Percentiles rank a stretch among this genome's conserved stretches.
phyloP scores from a whole-genome alignment of 31 red algal species.

The Asparagopsis taxiformis region DNA sequence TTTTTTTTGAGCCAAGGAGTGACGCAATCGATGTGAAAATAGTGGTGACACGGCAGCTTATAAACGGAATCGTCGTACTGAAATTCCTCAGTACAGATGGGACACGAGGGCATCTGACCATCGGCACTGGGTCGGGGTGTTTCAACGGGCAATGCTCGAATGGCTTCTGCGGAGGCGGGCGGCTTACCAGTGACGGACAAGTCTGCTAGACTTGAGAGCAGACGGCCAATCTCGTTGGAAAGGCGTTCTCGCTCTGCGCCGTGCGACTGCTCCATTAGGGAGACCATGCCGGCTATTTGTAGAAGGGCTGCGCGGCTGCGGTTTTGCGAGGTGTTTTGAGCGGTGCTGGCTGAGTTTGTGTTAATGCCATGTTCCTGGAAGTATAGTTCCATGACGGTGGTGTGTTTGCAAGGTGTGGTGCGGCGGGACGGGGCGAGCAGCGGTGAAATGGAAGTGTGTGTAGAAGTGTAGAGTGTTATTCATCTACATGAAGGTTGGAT shows the following conservation, averaged over 20 bases:
- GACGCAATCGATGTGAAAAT: slow-evolving; percentile 81
- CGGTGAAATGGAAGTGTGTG: not conserved
- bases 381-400: slow-evolving; percentile 29
- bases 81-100: slow-evolving; percentile 80
- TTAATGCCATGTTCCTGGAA: slow-evolving; percentile 36
- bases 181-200: slow-evolving; percentile 18
- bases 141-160: slow-evolving; percentile 27
- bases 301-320: slow-evolving; percentile 7
- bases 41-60: slow-evolving; percentile 80
- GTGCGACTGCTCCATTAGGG: slow-evolving; percentile 2
- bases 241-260: slow-evolving; percentile 1
- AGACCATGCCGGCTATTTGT: not conserved
- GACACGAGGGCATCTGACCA: slow-evolving; percentile 21
- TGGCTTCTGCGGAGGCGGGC: slow-evolving; percentile 31
- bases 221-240: slow-evolving; percentile 4
- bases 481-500: not conserved
- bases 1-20: slow-evolving; percentile 72
- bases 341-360: too few species aligned
- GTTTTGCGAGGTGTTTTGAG: not conserved
- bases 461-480: not conserved
- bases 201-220: slow-evolving; percentile 8
- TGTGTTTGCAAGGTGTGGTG: too few species aligned
- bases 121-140: not conserved
- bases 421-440: not conserved
- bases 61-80: slow-evolving; percentile 34